Percentiles rank a stretch among this genome's conserved stretches.
phyloP scores from a whole-genome alignment of 2,329 filamentous ascomycete species.

The Aureobasidium pullulans region DNA sequence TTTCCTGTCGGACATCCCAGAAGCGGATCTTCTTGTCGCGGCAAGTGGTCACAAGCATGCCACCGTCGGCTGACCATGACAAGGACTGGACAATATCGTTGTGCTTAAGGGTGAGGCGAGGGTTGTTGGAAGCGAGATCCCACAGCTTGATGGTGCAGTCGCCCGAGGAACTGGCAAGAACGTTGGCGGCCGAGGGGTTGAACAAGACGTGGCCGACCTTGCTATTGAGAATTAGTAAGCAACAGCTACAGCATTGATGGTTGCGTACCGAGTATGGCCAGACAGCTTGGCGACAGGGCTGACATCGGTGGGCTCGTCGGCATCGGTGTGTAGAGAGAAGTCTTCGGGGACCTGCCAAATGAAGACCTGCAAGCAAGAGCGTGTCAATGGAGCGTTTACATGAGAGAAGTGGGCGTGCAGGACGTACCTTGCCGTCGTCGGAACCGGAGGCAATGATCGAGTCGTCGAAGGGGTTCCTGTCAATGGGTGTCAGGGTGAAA shows the following conservation, averaged over 20 bases:
- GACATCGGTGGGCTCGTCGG: slow-evolving; percentile 76
- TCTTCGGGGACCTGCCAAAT: slow-evolving; percentile 88
- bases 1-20: slow-evolving; percentile 95
- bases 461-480: slow-evolving; percentile 93
- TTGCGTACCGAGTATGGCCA: slow-evolving; percentile 71
- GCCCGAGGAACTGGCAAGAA: slow-evolving; percentile 89
- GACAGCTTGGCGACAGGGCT: slow-evolving; percentile 71
- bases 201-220: slow-evolving; percentile 98
- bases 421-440: slow-evolving; percentile 75
- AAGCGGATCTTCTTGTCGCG: slow-evolving; percentile 97
- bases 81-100: slow-evolving; percentile 90
- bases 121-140: slow-evolving; percentile 75
- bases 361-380: slow-evolving; percentile 51
- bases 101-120: slow-evolving; percentile 72
- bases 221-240: slow-evolving; percentile 42
- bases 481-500: slow-evolving; percentile 16
- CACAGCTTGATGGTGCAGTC: slow-evolving; percentile 94
- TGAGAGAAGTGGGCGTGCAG: neutral
- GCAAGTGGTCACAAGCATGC: slow-evolving; percentile 82
- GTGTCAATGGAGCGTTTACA: neutral
- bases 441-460: slow-evolving; percentile 85
- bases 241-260: neutral
- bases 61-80: slow-evolving; percentile 88
- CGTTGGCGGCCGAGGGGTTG: slow-evolving; percentile 91
- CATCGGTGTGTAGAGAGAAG: slow-evolving; percentile 77